Evolutionary conservation across 1,284 basidiomycete genomes (phyloP).

Genomic region (Microbotryum scabiosae): DNA sequence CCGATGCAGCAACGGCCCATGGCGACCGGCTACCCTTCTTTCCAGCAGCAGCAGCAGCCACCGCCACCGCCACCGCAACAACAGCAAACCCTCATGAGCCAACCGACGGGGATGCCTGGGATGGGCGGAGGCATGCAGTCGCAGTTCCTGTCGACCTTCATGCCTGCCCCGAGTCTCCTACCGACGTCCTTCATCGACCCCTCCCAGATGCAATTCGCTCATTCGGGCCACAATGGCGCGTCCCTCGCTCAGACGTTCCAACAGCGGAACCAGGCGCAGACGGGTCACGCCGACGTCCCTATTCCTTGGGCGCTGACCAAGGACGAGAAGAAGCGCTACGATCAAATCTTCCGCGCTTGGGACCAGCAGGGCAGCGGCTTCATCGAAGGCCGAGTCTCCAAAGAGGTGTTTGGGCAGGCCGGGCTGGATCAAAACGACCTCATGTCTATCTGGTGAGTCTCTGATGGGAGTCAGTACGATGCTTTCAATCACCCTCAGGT

Average conservation of each 20-base stretch:
- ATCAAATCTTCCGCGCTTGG: conserved; percentile 95
- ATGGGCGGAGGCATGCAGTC: conserved; percentile 61
- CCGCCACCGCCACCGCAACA: conserved; percentile 42
- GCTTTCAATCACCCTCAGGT: neutral
- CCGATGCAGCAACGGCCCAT: conserved; percentile 20
- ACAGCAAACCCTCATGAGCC: conserved; percentile 53
- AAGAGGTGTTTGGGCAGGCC: conserved; percentile 91
- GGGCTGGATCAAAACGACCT: conserved; percentile 82
- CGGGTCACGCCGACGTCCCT: conserved; percentile 61
- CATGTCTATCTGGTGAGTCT: conserved; percentile 80
- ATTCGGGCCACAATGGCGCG: conserved; percentile 36
- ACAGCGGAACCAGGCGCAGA: conserved; percentile 61
- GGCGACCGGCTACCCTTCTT: conserved; percentile 35
- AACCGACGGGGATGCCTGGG: conserved; percentile 60
- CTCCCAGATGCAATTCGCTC: conserved; percentile 35
- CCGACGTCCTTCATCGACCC: conserved; percentile 21
- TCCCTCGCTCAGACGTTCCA: conserved; percentile 65
- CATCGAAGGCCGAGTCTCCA: conserved; percentile 65
- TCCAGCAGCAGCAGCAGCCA: conserved; percentile 48
- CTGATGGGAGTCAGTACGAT: neutral
- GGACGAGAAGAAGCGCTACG: conserved; percentile 93
- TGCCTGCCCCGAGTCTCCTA: conserved; percentile 24
- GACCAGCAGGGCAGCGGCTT: conserved; percentile 75
- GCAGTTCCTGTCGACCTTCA: conserved; percentile 62
- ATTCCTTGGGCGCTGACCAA: conserved; percentile 83